Percentiles rank a stretch among this genome's conserved stretches.
These are phyloP conservation scores for Apiospora koreana DNA, from an alignment of 2,329 filamentous ascomycete genomes.

Conservation along the genomic window DNA sequence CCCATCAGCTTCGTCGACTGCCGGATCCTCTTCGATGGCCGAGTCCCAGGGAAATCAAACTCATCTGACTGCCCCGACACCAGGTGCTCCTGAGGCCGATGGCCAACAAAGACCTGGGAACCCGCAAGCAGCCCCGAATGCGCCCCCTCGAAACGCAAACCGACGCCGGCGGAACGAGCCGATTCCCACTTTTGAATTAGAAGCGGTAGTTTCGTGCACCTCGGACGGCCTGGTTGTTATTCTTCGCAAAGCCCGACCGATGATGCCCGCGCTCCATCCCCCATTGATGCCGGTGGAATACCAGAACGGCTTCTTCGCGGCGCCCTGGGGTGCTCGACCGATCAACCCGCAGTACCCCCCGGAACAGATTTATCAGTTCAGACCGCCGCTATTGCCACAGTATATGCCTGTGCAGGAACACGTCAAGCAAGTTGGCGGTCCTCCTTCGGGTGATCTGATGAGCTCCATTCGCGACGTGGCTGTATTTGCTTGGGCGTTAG, in stretches of 20 bases:
- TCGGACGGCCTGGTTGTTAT: slow-evolving; percentile 86
- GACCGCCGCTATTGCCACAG: slow-evolving; percentile 43
- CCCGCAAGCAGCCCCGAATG: slow-evolving; percentile 13
- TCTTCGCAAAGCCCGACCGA: slow-evolving; percentile 70
- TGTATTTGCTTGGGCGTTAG: slow-evolving; percentile 83
- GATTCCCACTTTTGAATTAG: slow-evolving; percentile 65
- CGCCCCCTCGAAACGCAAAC: slow-evolving; percentile 24
- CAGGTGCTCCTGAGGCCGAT: background rate
- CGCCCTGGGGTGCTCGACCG: slow-evolving; percentile 75
- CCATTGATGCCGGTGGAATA: slow-evolving; percentile 48
- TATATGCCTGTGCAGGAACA: slow-evolving; percentile 46
- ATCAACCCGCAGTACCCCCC: slow-evolving; percentile 50
- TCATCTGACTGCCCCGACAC: slow-evolving; percentile 7
- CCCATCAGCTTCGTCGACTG: background rate
- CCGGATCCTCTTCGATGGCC: background rate
- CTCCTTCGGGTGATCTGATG: slow-evolving; percentile 68
- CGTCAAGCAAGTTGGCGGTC: slow-evolving; percentile 51
- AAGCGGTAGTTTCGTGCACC: slow-evolving; percentile 89
- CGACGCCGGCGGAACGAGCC: slow-evolving; percentile 27
- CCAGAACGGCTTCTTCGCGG: slow-evolving; percentile 71
- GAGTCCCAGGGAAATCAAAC: slow-evolving; percentile 13
- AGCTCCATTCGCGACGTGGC: slow-evolving; percentile 79
- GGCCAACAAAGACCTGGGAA: background rate
- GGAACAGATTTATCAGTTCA: slow-evolving; percentile 45
- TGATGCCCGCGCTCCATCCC: slow-evolving; percentile 61